Base-by-base conservation (phyloP, 139 green algal genomes). In the Chlorella sp. region DNA sequence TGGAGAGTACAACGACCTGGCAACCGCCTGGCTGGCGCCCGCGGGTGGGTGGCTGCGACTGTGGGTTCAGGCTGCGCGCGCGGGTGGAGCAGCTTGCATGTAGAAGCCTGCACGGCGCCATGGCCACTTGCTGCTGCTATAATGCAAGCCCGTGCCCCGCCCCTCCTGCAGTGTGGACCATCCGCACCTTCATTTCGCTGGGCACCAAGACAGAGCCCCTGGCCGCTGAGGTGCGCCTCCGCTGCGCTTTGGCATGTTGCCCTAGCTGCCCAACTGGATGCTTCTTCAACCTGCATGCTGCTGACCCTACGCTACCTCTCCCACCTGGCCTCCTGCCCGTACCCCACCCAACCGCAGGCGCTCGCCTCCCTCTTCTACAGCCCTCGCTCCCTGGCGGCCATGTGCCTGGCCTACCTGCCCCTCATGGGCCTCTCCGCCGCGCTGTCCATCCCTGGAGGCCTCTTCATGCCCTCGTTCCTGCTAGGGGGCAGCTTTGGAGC, bases 1-100 rank as follows among this genome's bases (percentile, higher is more conserved):
- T 65, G 89, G 87, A 0, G 15, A 94, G 47, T 95, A 97, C 93
- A 98, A 98, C 79, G 96, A 98, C 86, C 78, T 98, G 16, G 94
- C 93, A 21, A 98, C 96, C 2, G 64, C 92, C 5, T 95, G 96
- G 88, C 88, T 98, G 69, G 92, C 91, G 18, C 85, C 86, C 60
- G 17, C 76, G 41, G 76, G 76, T 72, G 34, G 28, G 69, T n/a
- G n/a, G n/a, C n/a, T n/a, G n/a, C n/a, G n/a, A n/a, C n/a, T n/a
- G n/a, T n/a, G n/a, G n/a, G n/a, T n/a, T n/a, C n/a, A n/a, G n/a
- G n/a, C n/a, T n/a, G n/a, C n/a, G n/a, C n/a, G n/a, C n/a, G n/a
- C n/a, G n/a, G n/a, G n/a, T n/a, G n/a, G n/a, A n/a, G n/a, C n/a
- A n/a, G n/a, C n/a, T n/a, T n/a, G n/a, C n/a, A n/a, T n/a, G n/a